Base-by-base conservation (phyloP, 169 alveolate genomes). In the Plasmodium falciparum region DNA sequence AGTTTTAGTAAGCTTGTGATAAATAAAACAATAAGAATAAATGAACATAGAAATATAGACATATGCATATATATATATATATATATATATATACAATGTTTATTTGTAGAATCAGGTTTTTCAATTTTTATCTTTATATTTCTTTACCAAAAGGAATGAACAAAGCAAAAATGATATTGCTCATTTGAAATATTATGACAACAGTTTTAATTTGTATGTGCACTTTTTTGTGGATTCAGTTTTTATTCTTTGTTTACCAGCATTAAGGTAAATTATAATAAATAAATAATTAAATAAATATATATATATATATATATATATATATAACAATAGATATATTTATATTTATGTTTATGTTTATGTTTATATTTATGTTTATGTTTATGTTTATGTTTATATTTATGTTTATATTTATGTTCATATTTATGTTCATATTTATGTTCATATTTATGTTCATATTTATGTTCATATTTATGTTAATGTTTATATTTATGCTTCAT, bases 221-320 rank as follows among this genome's bases (percentile, higher is more conserved):
- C 90, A 80, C 61, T 69, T 80, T 62, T 80, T 80, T 62, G 73
- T 80, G 39, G 90, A 80, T 33, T 61, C 90, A 11, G 90, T 80
- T 43, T 80, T 69, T 56, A 59, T 80, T 17, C 71, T 80, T 17
- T 80, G 85, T 45, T 75, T 80, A 13, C 90, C 90, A 26, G 29
- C 90, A 5, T 69, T 80, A 22, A 80, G 70, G 90, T 80, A 80
- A 29, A 5, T 33, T 26, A 65, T 65, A 26, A 26, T 13, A 26
- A 65, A 26, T 26, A 26, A 26, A 26, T 26, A 26, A 26, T 2
- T 26, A 26, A 26, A 26, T 26, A 26, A 1, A 26, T 26, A 26
- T 26, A 26, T 26, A 26, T 26, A 26, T 65, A 26, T 65, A 65
- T 26, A 65, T 65, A 22, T 26, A 65, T 26, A 65, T 65, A 65